phyloP scores from a whole-genome alignment of 2,329 filamentous ascomycete genomes.

The Alternaria triticina region DNA sequence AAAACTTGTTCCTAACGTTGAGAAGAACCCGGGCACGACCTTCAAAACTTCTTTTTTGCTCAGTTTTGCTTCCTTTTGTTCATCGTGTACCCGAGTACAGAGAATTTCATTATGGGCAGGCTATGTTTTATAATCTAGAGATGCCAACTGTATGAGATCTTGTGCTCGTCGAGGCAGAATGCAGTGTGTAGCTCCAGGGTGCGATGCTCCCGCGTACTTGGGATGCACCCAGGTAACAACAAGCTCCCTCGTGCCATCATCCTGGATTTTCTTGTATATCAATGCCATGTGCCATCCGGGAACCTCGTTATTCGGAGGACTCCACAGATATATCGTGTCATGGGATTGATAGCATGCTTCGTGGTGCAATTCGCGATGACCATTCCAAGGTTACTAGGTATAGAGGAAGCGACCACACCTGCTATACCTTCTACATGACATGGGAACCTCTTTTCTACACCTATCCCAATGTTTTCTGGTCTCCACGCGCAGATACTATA shows the following conservation, averaged over 20 bases:
- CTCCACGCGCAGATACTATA: background rate
- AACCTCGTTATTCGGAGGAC: background rate
- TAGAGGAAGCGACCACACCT: background rate
- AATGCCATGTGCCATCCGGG: background rate
- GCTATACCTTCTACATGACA: background rate
- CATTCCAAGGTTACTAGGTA: background rate
- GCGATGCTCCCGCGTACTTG: background rate
- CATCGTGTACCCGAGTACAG: too few species aligned
- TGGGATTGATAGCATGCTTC: background rate
- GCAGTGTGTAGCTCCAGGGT: background rate
- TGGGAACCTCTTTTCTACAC: background rate
- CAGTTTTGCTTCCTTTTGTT: background rate
- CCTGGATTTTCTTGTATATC: background rate
- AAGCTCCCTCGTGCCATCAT: background rate
- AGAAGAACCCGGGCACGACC: constrained; percentile 23
- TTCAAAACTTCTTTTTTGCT: constrained; percentile 2
- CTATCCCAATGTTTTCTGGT: background rate
- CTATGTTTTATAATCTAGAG: background rate
- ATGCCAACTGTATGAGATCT: background rate
- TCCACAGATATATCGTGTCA: background rate
- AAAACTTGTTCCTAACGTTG: constrained; percentile 1
- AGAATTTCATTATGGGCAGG: background rate
- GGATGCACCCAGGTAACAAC: background rate
- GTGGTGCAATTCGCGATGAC: background rate
- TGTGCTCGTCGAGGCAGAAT: background rate